These are phyloP conservation scores for Mercurialis annua DNA, from an alignment of 345 rosid species.

Conservation along the genomic window DNA sequence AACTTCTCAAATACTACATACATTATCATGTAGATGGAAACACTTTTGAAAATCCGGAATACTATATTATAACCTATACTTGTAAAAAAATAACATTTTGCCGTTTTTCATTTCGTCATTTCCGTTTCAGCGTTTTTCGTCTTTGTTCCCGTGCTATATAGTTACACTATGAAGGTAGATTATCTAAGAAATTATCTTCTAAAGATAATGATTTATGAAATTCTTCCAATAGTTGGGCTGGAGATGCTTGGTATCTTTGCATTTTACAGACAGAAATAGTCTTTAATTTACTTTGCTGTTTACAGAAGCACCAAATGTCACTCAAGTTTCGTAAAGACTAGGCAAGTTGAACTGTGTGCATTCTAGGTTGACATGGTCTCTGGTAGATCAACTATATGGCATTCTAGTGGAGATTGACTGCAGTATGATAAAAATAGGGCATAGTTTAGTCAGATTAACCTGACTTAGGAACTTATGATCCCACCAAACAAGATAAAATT, in stretches of 20 bases:
- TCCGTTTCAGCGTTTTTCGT: too few species aligned
- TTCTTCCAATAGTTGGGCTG: neutral
- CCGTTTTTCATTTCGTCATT: too few species aligned
- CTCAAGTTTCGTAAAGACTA: neutral
- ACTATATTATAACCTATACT: too few species aligned
- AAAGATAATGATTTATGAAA: neutral
- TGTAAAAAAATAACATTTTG: too few species aligned
- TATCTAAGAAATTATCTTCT: neutral
- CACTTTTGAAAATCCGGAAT: too few species aligned
- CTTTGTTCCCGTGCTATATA: too few species aligned
- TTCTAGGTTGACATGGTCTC: neutral
- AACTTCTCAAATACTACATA: too few species aligned
- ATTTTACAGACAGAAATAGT: neutral
- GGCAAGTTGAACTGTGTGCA: neutral
- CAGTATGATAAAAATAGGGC: constrained; percentile 2
- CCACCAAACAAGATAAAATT: neutral
- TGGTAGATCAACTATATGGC: neutral
- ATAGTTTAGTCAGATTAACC: neutral
- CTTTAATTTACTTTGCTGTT: neutral
- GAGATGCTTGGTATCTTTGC: neutral
- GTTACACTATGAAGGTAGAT: neutral
- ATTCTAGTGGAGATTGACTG: neutral
- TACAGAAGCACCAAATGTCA: neutral
- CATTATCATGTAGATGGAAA: too few species aligned
- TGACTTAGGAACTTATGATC: neutral